Conservation (phyloP, 495 filamentous ascomycete genomes). For the Pseudotulostoma volvatum region DNA sequence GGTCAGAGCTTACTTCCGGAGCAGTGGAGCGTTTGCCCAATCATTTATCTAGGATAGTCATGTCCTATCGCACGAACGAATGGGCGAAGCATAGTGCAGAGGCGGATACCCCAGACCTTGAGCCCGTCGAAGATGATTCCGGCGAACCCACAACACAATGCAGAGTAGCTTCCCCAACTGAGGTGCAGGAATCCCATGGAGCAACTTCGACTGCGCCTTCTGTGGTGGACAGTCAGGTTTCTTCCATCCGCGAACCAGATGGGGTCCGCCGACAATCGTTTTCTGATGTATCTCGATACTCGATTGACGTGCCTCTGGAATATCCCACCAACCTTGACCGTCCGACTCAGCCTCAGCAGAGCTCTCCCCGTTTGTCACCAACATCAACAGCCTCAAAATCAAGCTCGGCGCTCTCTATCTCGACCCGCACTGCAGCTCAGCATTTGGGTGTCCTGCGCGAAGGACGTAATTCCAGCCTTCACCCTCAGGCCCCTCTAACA, state of each 20-base stretch:
- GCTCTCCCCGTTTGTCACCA: too few relatives aligned
- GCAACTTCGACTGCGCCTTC: conserved; percentile 41
- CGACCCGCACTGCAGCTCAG: too few relatives aligned
- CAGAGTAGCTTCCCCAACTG: conserved; percentile 44
- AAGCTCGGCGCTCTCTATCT: too few relatives aligned
- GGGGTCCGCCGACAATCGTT: conserved; percentile 8
- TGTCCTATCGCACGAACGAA: conserved; percentile 83
- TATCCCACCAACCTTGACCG: too few relatives aligned
- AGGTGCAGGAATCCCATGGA: conserved; percentile 50
- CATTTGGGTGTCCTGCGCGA: too few relatives aligned
- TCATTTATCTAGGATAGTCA: conserved; percentile 48
- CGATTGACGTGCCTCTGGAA: too few relatives aligned
- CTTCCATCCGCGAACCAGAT: conserved; percentile 4
- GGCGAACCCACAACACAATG: conserved; percentile 10
- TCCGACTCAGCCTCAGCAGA: too few relatives aligned
- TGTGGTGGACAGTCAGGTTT: conserved; percentile 14
- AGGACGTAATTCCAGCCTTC: too few relatives aligned
- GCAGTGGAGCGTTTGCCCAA: conserved; percentile 24
- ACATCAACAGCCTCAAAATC: too few relatives aligned
- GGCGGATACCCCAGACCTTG: conserved; percentile 62
- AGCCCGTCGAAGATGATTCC: conserved; percentile 27
- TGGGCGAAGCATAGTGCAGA: conserved; percentile 81
- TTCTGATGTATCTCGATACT: conserved; percentile 1
- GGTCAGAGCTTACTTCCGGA: conserved; percentile 16
- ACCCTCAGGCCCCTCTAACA: too few relatives aligned